Evolutionary conservation across 2,329 filamentous ascomycete species (phyloP), one percentile per base, ranked within the genome.

Genomic region (Cladophialophora carrionii): DNA sequence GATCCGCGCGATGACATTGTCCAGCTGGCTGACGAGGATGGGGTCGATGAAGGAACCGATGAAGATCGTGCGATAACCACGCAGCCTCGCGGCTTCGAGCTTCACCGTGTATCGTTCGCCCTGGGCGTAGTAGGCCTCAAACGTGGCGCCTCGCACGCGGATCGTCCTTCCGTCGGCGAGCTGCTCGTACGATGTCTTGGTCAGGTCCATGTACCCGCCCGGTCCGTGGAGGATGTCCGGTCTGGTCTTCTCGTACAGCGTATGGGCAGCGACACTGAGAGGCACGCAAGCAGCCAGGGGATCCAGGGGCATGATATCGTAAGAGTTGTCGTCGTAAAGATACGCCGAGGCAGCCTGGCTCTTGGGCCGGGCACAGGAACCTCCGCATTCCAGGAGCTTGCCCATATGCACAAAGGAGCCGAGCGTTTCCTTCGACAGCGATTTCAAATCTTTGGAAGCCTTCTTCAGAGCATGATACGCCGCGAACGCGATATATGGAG

Each of bases 321-420:
- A 86, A 1, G 55, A 43, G 1, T 70, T 73, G 0, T 81, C 79
- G 12, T 78, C 77, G 1, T 79, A 79, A 0, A 83, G 68, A 0
- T 78, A 81, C 0, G 80, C 78, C 0, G 79, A 69, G 3, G 78
- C 79, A 4, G 77, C 79, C 2, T 73, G 72, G 0, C 78, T 77
- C 63, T 85, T 85, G 0, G 83, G 83, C 0, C 74, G 71, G 0
- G 82, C 79, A 68, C 83, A 85, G 0, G 76, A 68, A 0, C 68
- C 78, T 9, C 82, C 83, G 24, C 83, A 85, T 66, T 85, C 83
- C 73, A 85, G 76, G 10, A 85, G 81, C 74, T 86, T 85, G 9
- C 83, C 84, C 81, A 86, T 84, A 68, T 85, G 82, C 5, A 75
- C 74, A 32, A 80, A 78, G 0, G 76, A 76, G 0, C 80, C 82